Base-by-base conservation (phyloP, 495 filamentous ascomycete genomes). In the Podospora tetraspora region DNA sequence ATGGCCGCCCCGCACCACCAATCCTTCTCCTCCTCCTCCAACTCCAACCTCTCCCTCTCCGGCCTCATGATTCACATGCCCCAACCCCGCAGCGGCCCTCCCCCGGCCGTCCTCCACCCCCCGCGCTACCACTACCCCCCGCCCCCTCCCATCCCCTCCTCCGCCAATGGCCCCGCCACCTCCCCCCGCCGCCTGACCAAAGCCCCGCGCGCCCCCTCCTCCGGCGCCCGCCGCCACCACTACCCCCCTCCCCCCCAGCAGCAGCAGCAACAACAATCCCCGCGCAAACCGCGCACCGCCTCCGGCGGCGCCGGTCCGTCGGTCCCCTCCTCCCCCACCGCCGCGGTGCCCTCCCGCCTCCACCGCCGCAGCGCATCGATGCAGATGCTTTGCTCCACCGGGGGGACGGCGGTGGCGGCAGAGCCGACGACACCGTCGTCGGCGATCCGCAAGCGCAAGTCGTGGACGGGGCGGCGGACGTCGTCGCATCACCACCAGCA, bases 21-120 rank as follows among this genome's bases (percentile, higher is more conserved):
- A 57, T 37, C 59, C 52, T 63, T 19, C 25, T 61, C 22, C 24
- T 19, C 27, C 27, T 27, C 22, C 13, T 68, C 24, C 37, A 6
- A 16, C 25, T 57, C 62, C 68, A 68, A 21, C 72, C 62, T n/a
- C 67, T 37, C 63, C 57, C 23, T 52, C 30, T 64, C 57, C 56
- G 77, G 78, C 7, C 77, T 80, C 58, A 78, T 80, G 72, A 78
- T 83, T 66, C 79, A 83, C 72, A 73, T 74, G 70, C 73, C 71
- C 23, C 73, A 73, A 16, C 71, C 72, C 0, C 66, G 57, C 6
- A 25, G 16, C 19, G 43, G 61, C 22, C 61, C 64, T 0, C 32
- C 65, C 22, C 22, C 69, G 0, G 63, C 69, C 25, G 68, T 71
- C 34, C 56, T 70, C 23, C 67, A 71, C 29, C 62, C 57, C 59